Evolutionary conservation across 345 rosid species (phyloP).

Genomic region (Sisymbrium irio): DNA sequence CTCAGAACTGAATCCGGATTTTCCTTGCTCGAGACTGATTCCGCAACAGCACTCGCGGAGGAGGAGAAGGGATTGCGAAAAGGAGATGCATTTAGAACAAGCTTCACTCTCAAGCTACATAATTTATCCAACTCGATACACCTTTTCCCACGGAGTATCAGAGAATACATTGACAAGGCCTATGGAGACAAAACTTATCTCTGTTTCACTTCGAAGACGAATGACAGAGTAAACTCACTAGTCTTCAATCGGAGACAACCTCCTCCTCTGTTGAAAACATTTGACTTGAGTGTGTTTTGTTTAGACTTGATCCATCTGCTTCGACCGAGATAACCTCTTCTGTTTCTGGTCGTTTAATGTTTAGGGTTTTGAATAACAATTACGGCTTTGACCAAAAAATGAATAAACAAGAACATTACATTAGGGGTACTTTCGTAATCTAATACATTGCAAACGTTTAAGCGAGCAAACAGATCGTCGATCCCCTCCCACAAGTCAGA

Average conservation of each 20-base stretch:
- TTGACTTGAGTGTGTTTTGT: neutral
- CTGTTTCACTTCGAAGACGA: neutral
- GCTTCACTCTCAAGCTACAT: neutral
- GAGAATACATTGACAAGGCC: slow-evolving; percentile 11
- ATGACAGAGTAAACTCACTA: neutral
- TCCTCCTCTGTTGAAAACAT: neutral
- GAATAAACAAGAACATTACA: neutral
- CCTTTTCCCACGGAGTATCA: neutral
- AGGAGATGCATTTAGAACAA: slow-evolving; percentile 2
- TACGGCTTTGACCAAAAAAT: neutral
- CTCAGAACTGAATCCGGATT: slow-evolving; percentile 4
- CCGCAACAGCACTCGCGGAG: neutral
- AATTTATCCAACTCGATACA: neutral
- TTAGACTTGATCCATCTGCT: neutral
- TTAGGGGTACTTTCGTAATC: neutral
- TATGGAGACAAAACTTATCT: neutral
- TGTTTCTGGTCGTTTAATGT: neutral
- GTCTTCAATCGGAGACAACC: neutral
- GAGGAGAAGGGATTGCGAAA: neutral
- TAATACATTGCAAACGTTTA: neutral
- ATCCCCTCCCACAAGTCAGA: neutral
- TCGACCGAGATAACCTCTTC: neutral
- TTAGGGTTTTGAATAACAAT: neutral
- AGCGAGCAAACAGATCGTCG: neutral
- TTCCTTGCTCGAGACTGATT: slow-evolving; percentile 11